Percentiles rank a stretch among this genome's conserved stretches.
Conservation (phyloP, 257 asterid species). For the Solanum lycopersicoides region DNA sequence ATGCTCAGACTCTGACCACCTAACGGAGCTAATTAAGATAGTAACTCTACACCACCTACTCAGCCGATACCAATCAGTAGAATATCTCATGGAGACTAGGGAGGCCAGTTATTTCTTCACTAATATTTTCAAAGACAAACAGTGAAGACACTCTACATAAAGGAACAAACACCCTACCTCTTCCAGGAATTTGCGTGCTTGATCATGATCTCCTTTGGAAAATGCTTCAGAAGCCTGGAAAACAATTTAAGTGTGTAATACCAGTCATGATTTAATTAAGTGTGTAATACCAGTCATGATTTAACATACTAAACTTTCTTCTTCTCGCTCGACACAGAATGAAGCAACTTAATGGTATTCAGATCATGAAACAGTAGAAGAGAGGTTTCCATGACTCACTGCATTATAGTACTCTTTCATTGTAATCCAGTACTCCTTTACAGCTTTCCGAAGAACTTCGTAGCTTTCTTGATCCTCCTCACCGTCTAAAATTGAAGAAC, state of each 20-base stretch:
- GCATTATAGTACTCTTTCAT: slow-evolving; percentile 72
- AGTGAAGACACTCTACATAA: background rate
- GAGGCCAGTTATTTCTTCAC: background rate
- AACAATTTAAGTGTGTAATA: background rate
- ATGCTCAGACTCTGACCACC: background rate
- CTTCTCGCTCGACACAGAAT: background rate
- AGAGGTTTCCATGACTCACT: slow-evolving; percentile 25
- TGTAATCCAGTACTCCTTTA: slow-evolving; percentile 37
- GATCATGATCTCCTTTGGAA: slow-evolving; percentile 22
- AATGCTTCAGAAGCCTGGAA: slow-evolving; percentile 61
- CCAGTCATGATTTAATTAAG: background rate
- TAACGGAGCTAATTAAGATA: background rate
- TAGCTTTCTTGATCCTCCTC: slow-evolving; percentile 39
- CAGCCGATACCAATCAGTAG: background rate
- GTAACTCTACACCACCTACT: background rate
- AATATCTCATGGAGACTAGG: background rate
- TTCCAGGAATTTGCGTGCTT: slow-evolving; percentile 30
- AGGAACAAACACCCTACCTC: slow-evolving; percentile 36
- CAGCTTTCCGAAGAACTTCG: slow-evolving; percentile 51
- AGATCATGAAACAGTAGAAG: background rate
- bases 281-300: background rate
- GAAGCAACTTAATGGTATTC: background rate
- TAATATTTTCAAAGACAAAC: background rate
- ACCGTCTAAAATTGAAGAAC: slow-evolving; percentile 18
- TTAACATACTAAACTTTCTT: background rate